Evolutionary conservation across 2,329 filamentous ascomycete genomes (phyloP).

Genomic region (Fusarium nelsonii): DNA sequence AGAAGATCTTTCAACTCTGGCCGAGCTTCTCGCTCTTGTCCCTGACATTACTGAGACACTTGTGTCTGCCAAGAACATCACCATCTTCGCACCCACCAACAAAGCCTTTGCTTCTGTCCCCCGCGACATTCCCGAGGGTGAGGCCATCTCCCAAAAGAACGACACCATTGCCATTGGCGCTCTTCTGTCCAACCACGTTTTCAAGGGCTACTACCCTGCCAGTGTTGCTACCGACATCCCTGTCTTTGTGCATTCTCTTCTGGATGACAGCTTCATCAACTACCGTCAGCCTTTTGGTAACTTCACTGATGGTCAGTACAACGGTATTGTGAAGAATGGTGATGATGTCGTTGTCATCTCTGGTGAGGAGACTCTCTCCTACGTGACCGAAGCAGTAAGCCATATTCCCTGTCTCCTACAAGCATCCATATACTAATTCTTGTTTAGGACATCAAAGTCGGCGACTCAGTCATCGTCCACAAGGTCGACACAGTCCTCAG

Average conservation of each 20-base stretch:
- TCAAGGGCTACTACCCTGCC: conserved; percentile 49
- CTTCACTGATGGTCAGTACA: conserved; percentile 54
- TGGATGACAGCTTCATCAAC: conserved; percentile 49
- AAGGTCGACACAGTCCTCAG: conserved; percentile 48
- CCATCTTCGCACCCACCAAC: conserved; percentile 54
- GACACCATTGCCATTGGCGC: conserved; percentile 50
- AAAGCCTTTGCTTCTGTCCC: conserved; percentile 52
- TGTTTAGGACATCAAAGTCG: conserved; percentile 48
- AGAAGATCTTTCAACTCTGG: conserved; percentile 32
- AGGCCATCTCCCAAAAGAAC: conserved; percentile 49
- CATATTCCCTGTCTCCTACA: background rate
- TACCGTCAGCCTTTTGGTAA: conserved; percentile 54
- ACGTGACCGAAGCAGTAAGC: conserved; percentile 51
- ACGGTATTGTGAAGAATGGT: conserved; percentile 51
- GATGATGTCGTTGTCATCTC: conserved; percentile 51
- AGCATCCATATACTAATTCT: background rate
- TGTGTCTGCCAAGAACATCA: conserved; percentile 50
- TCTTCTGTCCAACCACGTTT: conserved; percentile 52
- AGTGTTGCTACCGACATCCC: conserved; percentile 48
- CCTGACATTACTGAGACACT: conserved; percentile 50
- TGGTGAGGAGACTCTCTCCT: conserved; percentile 50
- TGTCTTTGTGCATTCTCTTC: conserved; percentile 49
- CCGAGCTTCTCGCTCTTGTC: conserved; percentile 36
- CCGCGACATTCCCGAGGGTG: conserved; percentile 50
- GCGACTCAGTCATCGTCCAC: conserved; percentile 49